Base-by-base conservation (phyloP, 805 yeast species). In the Priceomyces haplophilus region DNA sequence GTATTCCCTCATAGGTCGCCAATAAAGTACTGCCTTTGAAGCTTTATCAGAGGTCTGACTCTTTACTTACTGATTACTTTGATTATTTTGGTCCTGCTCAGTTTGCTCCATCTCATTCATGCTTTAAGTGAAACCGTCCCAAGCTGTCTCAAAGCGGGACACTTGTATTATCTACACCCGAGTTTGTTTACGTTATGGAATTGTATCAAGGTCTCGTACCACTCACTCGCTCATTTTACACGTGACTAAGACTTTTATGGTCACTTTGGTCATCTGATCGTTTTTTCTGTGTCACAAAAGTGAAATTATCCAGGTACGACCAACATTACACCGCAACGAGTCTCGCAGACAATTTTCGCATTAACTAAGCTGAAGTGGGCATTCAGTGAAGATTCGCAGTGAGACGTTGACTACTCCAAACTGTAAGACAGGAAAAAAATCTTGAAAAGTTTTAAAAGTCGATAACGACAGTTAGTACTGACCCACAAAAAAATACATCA, bases 31-130 rank as follows among this genome's bases (percentile, higher is more conserved):
- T n/a, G n/a, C n/a, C n/a, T n/a, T n/a, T n/a, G n/a, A n/a, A n/a
- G n/a, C n/a, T n/a, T n/a, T n/a, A n/a, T n/a, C n/a, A n/a, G n/a
- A n/a, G n/a, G n/a, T n/a, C n/a, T n/a, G n/a, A n/a, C n/a, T n/a
- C n/a, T n/a, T 19, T 37, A 65, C 72, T 41, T 64, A 67, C 72
- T 66, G 70, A 53, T 64, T 66, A 43, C 53, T 58, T 40, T 66
- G 31, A 5, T 10, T 10, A n/a, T 27, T 10, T 10, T 27, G 70
- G 24, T 58, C 61, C 40, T 61, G 56, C 37, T 58, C 55, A 30
- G 48, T 49, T 13, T 53, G 55, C 13, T 47, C 50, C 48, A 45
- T 44, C 11, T 15, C 40, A 5, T 12, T 32, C 4, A 12, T 32
- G 35, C 6, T 17, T 13, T 16, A 11, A 15, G 31, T n/a, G 4